Conservation (phyloP, 345 rosid genomes). For the Trapa bicornis region DNA sequence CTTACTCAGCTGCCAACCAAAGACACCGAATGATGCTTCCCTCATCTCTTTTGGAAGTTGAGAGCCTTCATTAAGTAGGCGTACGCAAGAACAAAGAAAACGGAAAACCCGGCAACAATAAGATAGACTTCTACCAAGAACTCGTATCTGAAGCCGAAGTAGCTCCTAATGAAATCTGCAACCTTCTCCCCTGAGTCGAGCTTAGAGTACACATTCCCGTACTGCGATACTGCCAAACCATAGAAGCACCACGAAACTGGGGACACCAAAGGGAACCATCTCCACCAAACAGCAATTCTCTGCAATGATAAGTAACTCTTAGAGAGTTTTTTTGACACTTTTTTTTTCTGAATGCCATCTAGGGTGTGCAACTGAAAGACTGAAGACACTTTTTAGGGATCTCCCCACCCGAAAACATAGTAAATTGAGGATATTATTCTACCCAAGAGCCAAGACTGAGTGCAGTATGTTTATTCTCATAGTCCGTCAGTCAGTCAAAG, state of each 20-base stretch:
- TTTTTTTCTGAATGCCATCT: not conserved
- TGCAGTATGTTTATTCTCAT: too few relatives aligned
- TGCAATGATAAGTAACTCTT: conserved; percentile 8
- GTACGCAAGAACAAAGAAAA: conserved; percentile 18
- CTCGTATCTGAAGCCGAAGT: conserved; percentile 33
- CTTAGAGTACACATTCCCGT: conserved; percentile 23
- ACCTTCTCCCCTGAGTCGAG: conserved; percentile 33
- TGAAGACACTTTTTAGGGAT: not conserved
- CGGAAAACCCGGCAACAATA: conserved; percentile 19
- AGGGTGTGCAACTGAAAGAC: not conserved
- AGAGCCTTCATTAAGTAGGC: conserved; percentile 22
- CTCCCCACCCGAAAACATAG: not conserved
- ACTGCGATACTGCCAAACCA: conserved; percentile 30
- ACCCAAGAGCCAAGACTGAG: too few relatives aligned
- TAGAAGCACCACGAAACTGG: conserved; percentile 37
- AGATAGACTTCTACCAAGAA: conserved; percentile 23
- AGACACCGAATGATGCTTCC: not conserved
- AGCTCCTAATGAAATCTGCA: conserved; percentile 21
- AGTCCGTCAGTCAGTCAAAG: too few relatives aligned
- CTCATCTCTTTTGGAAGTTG: conserved; percentile 36
- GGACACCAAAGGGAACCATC: conserved; percentile 29
- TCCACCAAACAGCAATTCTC: conserved; percentile 36
- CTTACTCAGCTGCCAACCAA: too few relatives aligned
- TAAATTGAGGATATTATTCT: too few relatives aligned
- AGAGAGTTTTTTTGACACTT: not conserved